Evolutionary conservation across 2,329 filamentous ascomycete genomes (phyloP).

Genomic region (Pezicula rhizophila): DNA sequence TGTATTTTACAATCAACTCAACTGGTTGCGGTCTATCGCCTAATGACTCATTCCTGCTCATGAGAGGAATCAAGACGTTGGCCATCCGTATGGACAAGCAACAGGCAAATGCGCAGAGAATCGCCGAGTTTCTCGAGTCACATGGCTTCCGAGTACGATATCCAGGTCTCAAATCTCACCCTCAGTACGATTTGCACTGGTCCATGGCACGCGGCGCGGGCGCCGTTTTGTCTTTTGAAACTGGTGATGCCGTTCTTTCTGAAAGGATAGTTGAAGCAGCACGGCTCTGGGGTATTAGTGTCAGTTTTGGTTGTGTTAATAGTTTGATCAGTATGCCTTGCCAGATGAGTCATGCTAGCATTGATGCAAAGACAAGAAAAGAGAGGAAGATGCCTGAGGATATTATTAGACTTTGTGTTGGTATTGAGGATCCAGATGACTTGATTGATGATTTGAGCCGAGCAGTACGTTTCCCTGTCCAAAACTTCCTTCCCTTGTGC

Average conservation of each 20-base stretch:
- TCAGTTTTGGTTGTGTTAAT: slow-evolving; percentile 97
- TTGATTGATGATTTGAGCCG: slow-evolving; percentile 87
- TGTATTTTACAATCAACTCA: slow-evolving; percentile 96
- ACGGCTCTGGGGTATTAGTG: slow-evolving; percentile 87
- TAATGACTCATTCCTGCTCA: slow-evolving; percentile 92
- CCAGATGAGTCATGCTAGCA: slow-evolving; percentile 98
- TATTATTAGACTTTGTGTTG: slow-evolving; percentile 89
- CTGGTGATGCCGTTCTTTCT: slow-evolving; percentile 74
- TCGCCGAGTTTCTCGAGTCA: slow-evolving; percentile 85
- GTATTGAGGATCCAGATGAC: slow-evolving; percentile 90
- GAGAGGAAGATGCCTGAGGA: slow-evolving; percentile 94
- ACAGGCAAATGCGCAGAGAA: slow-evolving; percentile 82
- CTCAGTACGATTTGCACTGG: slow-evolving; percentile 94
- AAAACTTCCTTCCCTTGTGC: slow-evolving; percentile 1
- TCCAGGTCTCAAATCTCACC: slow-evolving; percentile 87
- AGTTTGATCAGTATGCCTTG: slow-evolving; percentile 99
- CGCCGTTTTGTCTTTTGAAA: slow-evolving; percentile 93
- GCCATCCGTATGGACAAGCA: slow-evolving; percentile 99
- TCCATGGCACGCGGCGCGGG: slow-evolving; percentile 91
- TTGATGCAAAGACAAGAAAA: slow-evolving; percentile 86
- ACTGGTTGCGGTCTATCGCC: slow-evolving; percentile 91
- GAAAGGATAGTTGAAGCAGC: slow-evolving; percentile 93
- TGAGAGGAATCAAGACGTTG: slow-evolving; percentile 92
- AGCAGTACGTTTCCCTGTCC: slow-evolving; percentile 60
- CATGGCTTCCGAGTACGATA: slow-evolving; percentile 94